phyloP scores from a whole-genome alignment of 306 rosid species.

The Dryas drummondii region DNA sequence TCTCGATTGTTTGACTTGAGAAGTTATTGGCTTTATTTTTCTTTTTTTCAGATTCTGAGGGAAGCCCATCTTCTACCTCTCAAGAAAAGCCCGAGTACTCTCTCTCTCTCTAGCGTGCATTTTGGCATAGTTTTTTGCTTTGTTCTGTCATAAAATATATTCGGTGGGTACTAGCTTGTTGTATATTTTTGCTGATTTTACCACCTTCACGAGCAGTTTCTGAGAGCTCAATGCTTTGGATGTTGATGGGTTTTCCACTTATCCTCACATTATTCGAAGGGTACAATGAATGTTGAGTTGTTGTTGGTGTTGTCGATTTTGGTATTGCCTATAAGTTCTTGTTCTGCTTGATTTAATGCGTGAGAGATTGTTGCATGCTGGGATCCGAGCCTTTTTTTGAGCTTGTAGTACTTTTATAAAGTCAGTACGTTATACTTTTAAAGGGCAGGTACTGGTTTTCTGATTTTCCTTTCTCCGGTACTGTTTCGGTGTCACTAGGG shows the following conservation, averaged over 20 bases:
- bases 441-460: background rate
- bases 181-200: conserved; percentile 28
- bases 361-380: conserved; percentile 50
- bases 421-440: background rate
- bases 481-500: background rate
- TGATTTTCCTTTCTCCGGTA: background rate
- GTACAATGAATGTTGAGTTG: background rate
- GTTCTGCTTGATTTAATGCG: conserved; percentile 36
- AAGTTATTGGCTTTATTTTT: conserved; percentile 30
- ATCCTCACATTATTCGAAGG: conserved; percentile 11
- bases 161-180: conserved; percentile 18
- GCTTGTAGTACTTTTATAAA: background rate
- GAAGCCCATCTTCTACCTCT: conserved; percentile 57
- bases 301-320: conserved; percentile 13
- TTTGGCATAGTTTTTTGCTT: conserved; percentile 6
- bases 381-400: conserved; percentile 34
- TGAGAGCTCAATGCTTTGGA: conserved; percentile 22
- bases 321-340: conserved; percentile 14
- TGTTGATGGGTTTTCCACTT: conserved; percentile 10
- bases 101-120: conserved; percentile 26
- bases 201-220: conserved; percentile 25
- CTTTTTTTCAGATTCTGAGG: conserved; percentile 80
- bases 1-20: conserved; percentile 33
- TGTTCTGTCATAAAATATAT: conserved; percentile 26
- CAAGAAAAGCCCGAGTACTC: conserved; percentile 68